Evolutionary conservation across 1,139 yeast genomes (phyloP), one percentile per base, ranked within the genome.

Genomic region (Hansenula lynferdii): DNA sequence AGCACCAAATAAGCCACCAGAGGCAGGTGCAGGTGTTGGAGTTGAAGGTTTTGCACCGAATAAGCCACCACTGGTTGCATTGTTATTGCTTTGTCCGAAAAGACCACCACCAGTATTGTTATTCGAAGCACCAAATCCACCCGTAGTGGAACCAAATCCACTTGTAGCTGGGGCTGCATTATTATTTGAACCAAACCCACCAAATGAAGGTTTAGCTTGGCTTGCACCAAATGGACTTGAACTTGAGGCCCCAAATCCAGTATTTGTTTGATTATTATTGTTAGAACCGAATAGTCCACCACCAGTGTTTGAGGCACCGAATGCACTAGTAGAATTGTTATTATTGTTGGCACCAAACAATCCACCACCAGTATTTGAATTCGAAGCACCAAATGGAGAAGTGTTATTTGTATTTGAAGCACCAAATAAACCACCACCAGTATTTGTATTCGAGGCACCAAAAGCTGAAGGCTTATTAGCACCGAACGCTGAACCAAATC

Each of bases 321-420:
- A 59, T 25, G 62, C 47, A 21, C 40, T 36, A 31, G 43, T n/a
- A 27, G 38, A 27, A 7, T 37, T 31, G 29, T n/a, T 37, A 28
- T 20, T 36, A 22, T 35, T 35, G 17, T 36, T 36, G 1, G 34
- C 25, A 14, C 37, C 37, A 20, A 54, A 54, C 42, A 53, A 43
- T 5, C 51, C 49, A 27, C 52, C 24, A 9, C 42, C 26, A 16
- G 37, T 40, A 17, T 24, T 40, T 19, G 37, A 34, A 16, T 34
- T 37, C 5, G 41, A 27, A 16, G 54, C 46, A 6, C 72, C 74
- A 54, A 69, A 69, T 8, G 72, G 64, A n/a, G 71, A 60, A 25
- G 65, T 45, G 12, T 53, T 37, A 26, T 20, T 36, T 21, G 31
- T 36, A 22, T 36, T 36, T 1, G 34, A 30, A 14, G 31, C 19